Percentiles rank a stretch among this genome's conserved stretches.
Conservation (phyloP, 495 filamentous ascomycete species). For the Penicillium pancosmium region DNA sequence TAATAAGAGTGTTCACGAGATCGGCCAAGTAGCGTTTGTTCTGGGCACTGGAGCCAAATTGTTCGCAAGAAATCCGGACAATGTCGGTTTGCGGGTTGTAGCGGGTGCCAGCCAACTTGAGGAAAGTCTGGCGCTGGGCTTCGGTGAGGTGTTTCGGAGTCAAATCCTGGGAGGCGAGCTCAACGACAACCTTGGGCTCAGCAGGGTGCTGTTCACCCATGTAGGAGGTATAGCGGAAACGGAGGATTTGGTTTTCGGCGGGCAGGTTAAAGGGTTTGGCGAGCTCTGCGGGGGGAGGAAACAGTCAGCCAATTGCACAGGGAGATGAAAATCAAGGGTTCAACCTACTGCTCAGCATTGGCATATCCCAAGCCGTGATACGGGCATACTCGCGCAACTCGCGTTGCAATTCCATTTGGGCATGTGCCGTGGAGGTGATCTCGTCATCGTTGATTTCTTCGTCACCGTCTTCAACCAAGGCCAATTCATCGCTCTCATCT, state of each 20-base stretch:
- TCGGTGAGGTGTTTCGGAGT: slow-evolving; percentile 58
- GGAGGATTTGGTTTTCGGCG: slow-evolving; percentile 67
- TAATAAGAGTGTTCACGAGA: slow-evolving; percentile 69
- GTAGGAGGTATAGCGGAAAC: slow-evolving; percentile 97
- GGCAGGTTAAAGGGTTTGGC: slow-evolving; percentile 75
- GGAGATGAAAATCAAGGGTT: neutral
- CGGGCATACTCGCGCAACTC: slow-evolving; percentile 88
- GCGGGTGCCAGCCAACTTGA: slow-evolving; percentile 83
- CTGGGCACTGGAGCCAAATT: slow-evolving; percentile 82
- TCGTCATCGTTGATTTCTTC: slow-evolving; percentile 75
- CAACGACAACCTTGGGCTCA: slow-evolving; percentile 88
- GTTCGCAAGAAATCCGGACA: slow-evolving; percentile 89
- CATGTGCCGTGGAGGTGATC: slow-evolving; percentile 77
- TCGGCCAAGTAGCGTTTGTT: slow-evolving; percentile 95
- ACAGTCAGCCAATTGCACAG: slow-evolving; percentile 25
- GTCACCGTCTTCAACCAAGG: slow-evolving; percentile 59
- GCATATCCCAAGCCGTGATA: slow-evolving; percentile 95
- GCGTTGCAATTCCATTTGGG: slow-evolving; percentile 84
- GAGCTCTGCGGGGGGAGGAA: slow-evolving; percentile 57
- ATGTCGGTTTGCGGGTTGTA: slow-evolving; percentile 88
- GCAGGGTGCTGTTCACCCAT: slow-evolving; percentile 93
- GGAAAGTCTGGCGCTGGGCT: slow-evolving; percentile 74
- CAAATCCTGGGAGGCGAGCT: slow-evolving; percentile 76
- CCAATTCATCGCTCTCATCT: slow-evolving; percentile 55
- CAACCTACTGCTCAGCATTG: slow-evolving; percentile 76